A percentile compares a stretch with the other conserved stretches of the same genome.
Evolutionary conservation across 129 eudicot genomes (phyloP).

Genomic region (Chrysanthemum makinoi): DNA sequence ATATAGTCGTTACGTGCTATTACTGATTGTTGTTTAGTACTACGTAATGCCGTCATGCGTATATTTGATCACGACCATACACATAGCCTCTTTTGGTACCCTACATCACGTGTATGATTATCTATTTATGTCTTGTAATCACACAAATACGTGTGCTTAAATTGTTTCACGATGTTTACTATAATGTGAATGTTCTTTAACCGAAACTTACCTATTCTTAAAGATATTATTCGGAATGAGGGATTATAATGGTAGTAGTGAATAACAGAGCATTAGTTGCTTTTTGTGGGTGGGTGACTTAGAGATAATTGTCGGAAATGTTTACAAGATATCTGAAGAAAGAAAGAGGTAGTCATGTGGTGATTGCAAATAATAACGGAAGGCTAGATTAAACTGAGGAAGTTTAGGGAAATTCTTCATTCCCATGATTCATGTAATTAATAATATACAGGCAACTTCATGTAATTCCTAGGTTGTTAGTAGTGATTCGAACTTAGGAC

Average conservation of each 20-base stretch:
- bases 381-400: background rate
- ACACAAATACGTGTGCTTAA: background rate
- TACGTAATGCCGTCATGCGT: background rate
- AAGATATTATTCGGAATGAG: background rate
- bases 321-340: background rate
- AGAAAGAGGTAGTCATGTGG: background rate
- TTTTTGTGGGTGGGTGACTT: background rate
- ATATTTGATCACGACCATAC: background rate
- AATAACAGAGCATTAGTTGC: background rate
- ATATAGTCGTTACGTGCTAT: background rate
- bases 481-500: background rate
- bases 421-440: background rate
- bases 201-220: slow-evolving; percentile 10
- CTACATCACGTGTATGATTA: background rate
- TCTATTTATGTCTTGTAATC: background rate
- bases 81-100: background rate
- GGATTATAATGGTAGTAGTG: slow-evolving; percentile 6
- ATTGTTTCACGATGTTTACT: slow-evolving; percentile 11
- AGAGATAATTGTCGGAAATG: background rate
- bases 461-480: background rate
- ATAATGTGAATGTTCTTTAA: slow-evolving; percentile 1
- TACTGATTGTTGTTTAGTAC: background rate
- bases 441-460: background rate
- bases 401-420: background rate
- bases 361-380: slow-evolving; percentile 1